Conservation (phyloP, 208 protist genomes). For the Acanthamoeba healyi region DNA sequence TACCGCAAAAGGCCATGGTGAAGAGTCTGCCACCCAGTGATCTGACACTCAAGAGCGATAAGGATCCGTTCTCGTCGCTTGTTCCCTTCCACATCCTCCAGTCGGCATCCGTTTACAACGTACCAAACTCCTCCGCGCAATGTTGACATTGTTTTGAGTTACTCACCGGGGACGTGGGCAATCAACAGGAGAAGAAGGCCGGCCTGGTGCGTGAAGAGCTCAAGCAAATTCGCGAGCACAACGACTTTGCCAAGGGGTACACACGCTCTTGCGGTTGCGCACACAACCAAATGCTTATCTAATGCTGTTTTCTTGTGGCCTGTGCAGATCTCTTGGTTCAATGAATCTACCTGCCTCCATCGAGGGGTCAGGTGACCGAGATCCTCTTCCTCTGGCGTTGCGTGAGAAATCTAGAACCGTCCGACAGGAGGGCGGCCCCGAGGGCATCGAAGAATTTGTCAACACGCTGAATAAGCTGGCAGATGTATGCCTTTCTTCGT, state of each 20-base stretch:
- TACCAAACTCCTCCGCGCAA: not conserved
- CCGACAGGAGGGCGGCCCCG: not conserved
- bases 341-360: slow-evolving; percentile 56
- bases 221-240: slow-evolving; percentile 44
- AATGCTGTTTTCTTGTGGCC: not conserved
- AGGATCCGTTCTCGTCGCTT: slow-evolving; percentile 6
- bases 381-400: not conserved
- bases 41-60: not conserved
- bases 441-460: not conserved
- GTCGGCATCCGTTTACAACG: slow-evolving; percentile 27
- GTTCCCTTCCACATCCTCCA: slow-evolving; percentile 43
- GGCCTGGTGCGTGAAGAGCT: not conserved
- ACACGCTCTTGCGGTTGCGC: not conserved
- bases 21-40: not conserved
- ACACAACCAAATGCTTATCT: not conserved
- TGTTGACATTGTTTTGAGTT: not conserved
- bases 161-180: not conserved
- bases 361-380: not conserved
- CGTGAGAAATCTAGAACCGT: not conserved
- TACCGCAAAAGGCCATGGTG: slow-evolving; percentile 26
- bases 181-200: slow-evolving; percentile 57
- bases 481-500: not conserved
- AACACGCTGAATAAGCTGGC: not conserved
- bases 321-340: not conserved
- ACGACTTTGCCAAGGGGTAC: slow-evolving; percentile 45